Conservation (phyloP, 345 rosid species). For the Citrus medica region DNA sequence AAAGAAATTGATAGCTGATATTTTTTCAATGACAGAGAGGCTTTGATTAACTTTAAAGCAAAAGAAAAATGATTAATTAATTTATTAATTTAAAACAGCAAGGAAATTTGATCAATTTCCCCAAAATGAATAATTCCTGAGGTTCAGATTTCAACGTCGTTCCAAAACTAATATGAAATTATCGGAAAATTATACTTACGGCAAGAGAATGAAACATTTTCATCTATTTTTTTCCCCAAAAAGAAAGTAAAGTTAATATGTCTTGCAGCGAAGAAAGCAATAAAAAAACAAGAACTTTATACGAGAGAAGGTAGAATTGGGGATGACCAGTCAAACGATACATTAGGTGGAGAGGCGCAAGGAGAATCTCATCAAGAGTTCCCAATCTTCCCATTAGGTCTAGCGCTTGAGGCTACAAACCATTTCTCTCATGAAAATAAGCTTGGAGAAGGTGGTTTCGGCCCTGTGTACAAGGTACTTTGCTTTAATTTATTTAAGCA, state of each 20-base stretch:
- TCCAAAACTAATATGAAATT: too few relatives aligned
- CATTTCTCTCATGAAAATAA: slow-evolving; percentile 28
- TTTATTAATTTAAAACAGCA: too few relatives aligned
- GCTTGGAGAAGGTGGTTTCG: slow-evolving; percentile 50
- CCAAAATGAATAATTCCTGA: too few relatives aligned
- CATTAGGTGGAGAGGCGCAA: not conserved
- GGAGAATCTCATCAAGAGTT: slow-evolving; percentile 12
- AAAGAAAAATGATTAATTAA: too few relatives aligned
- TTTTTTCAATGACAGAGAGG: too few relatives aligned
- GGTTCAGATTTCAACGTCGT: not conserved
- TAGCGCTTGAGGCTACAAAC: slow-evolving; percentile 19
- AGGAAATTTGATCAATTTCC: too few relatives aligned
- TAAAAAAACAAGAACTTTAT: not conserved
- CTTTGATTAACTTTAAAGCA: too few relatives aligned
- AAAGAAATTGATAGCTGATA: too few relatives aligned
- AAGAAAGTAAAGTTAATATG: not conserved
- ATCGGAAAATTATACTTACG: too few relatives aligned
- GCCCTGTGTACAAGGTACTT: slow-evolving; percentile 40
- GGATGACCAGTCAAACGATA: not conserved
- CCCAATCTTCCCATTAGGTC: slow-evolving; percentile 15
- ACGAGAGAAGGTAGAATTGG: not conserved
- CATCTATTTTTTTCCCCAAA: not conserved
- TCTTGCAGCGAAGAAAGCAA: not conserved
- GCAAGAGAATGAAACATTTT: too few relatives aligned
- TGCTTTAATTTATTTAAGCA: too few relatives aligned